phyloP scores from a whole-genome alignment of 306 rosid genomes.

The Sicyos edulis region DNA sequence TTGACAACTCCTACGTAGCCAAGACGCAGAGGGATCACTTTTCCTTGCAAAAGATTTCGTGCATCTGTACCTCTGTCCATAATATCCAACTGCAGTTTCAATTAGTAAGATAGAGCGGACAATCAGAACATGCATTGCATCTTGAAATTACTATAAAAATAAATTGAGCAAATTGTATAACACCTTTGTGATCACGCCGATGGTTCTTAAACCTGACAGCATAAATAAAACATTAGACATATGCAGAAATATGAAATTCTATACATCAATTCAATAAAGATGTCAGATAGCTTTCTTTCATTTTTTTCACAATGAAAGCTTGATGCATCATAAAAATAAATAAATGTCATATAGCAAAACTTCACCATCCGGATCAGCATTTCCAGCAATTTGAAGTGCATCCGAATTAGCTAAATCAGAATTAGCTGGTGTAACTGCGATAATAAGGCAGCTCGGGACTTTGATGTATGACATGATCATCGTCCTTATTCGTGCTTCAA shows the following conservation, averaged over 20 bases:
- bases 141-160: neutral
- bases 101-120: neutral
- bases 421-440: conserved; percentile 41
- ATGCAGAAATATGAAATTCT: neutral
- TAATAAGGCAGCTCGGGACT: conserved; percentile 28
- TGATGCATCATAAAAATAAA: no score
- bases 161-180: neutral
- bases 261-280: no score
- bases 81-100: conserved; percentile 33
- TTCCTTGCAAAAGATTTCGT: conserved; percentile 31
- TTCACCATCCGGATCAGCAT: conserved; percentile 37
- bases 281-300: no score
- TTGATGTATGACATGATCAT: conserved; percentile 33
- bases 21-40: conserved; percentile 33
- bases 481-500: conserved; percentile 33
- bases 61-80: conserved; percentile 48
- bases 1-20: conserved; percentile 37
- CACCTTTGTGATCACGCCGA: conserved; percentile 43
- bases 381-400: conserved; percentile 38
- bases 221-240: neutral
- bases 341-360: neutral
- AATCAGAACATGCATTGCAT: neutral
- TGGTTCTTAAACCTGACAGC: conserved; percentile 30
- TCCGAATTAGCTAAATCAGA: conserved; percentile 40
- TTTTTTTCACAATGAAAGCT: no score